Conservation (phyloP, 1,284 basidiomycete genomes). For the Apiotrichum porosum region DNA sequence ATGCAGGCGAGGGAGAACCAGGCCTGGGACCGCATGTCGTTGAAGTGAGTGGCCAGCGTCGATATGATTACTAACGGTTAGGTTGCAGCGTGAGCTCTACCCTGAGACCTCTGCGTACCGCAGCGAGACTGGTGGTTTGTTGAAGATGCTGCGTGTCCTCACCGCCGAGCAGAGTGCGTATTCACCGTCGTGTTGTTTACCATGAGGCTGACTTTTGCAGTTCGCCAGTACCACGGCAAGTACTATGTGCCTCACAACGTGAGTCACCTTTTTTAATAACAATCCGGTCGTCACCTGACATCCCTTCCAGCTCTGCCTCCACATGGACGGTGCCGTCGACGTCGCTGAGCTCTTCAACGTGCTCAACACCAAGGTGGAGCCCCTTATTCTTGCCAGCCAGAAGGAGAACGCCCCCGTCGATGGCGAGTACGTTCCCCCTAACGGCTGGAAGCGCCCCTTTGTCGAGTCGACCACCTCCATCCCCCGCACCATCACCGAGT, state of each 20-base stretch:
- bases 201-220: constrained; percentile 49
- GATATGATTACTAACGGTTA: constrained; percentile 42
- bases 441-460: constrained; percentile 90
- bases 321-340: constrained; percentile 54
- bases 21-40: constrained; percentile 80
- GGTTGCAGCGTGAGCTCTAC: constrained; percentile 74
- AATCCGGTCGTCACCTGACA: too few species aligned
- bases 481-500: constrained; percentile 57
- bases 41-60: constrained; percentile 56
- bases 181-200: neutral
- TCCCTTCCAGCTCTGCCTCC: constrained; percentile 48
- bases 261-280: constrained; percentile 47
- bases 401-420: neutral
- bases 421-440: constrained; percentile 55
- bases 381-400: constrained; percentile 57
- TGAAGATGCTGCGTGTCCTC: constrained; percentile 82
- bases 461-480: constrained; percentile 75
- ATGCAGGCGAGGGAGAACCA: constrained; percentile 99
- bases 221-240: constrained; percentile 80
- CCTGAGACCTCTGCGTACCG: constrained; percentile 81
- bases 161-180: constrained; percentile 80
- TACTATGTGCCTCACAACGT: constrained; percentile 97
- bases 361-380: constrained; percentile 75
- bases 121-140: constrained; percentile 93
- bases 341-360: constrained; percentile 58